A percentile compares a stretch with the other conserved stretches of the same genome.
Evolutionary conservation across 768 basidiomycete genomes (phyloP).

Genomic region (Austroboletus festivus): DNA sequence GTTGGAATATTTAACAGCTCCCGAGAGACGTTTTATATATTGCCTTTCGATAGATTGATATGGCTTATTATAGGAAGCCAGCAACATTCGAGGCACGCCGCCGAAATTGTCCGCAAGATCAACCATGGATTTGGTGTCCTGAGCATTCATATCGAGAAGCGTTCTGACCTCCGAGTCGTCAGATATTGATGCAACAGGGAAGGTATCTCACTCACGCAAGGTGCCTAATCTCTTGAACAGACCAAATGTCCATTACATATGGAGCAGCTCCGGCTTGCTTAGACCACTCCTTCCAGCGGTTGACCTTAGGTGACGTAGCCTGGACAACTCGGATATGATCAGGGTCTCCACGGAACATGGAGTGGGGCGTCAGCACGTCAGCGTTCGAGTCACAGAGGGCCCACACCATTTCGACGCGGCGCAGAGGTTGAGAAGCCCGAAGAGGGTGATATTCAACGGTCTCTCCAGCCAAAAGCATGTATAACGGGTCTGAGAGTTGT

Average conservation of each 20-base stretch:
- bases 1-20: background rate
- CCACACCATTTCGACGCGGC: background rate
- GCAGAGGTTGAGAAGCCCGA: accelerated
- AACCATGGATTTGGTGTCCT: background rate
- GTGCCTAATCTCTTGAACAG: too few relatives aligned
- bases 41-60: background rate
- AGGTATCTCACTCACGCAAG: too few relatives aligned
- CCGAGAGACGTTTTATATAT: background rate
- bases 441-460: background rate
- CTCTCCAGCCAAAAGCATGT: too few relatives aligned
- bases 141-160: background rate
- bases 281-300: too few relatives aligned
- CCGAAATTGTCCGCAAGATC: background rate
- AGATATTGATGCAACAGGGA: background rate
- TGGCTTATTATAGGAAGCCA: background rate
- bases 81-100: background rate
- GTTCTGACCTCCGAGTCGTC: background rate
- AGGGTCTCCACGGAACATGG: background rate
- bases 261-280: too few relatives aligned
- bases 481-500: background rate
- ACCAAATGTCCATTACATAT: too few relatives aligned
- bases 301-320: too few relatives aligned
- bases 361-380: background rate
- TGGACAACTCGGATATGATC: too few relatives aligned
- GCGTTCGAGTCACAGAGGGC: background rate